Base-by-base conservation (phyloP, 306 rosid species). In the Fragaria ananassa region DNA sequence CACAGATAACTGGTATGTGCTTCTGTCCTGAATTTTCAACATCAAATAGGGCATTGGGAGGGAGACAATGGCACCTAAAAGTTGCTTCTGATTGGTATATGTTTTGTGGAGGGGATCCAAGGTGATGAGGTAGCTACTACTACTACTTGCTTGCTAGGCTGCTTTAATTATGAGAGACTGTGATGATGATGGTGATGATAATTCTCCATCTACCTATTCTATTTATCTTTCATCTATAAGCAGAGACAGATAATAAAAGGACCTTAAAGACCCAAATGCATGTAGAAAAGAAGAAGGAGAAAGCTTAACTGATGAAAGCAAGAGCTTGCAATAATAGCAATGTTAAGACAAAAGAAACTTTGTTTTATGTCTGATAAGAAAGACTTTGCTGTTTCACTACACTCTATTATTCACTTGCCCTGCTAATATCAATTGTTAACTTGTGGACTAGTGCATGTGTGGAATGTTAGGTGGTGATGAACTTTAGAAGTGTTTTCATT, bases 71-170 rank as follows among this genome's bases (percentile, higher is more conserved):
- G 56, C 68, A 44, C 19, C 12, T 15, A 9, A 57, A 23, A 12
- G 13, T 41, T 14, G 27, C 10, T 23, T 57, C 41, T 57, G 27
- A 25, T 57, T 42, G 68, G 41, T 74, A 57, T 19, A 74, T 58
- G 56, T 42, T 45, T 12, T 74, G 57, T 57, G 68, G 77, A 42
- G 11, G 68, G 57, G 54, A 42, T 74, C 64, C 56, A 45, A 0
- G 17, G 19, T 6, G 18, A 68, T 23, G 17, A 41, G 19, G 11
- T 39, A 1, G 72, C 45, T 61, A 61, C 14, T 27, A 14, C 45
- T 63, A 37, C 5, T 10, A 37, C 41, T 37, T 37, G 41, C 41
- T 37, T 5, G 70, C 68, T 62, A 34, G 25, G 67, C 34, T 21
- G 68, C 61, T 54, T 56, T 67, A 14, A 72, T 37, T 23, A 41